Base-by-base conservation (phyloP, 768 basidiomycete species). In the Auriscalpium orientale region DNA sequence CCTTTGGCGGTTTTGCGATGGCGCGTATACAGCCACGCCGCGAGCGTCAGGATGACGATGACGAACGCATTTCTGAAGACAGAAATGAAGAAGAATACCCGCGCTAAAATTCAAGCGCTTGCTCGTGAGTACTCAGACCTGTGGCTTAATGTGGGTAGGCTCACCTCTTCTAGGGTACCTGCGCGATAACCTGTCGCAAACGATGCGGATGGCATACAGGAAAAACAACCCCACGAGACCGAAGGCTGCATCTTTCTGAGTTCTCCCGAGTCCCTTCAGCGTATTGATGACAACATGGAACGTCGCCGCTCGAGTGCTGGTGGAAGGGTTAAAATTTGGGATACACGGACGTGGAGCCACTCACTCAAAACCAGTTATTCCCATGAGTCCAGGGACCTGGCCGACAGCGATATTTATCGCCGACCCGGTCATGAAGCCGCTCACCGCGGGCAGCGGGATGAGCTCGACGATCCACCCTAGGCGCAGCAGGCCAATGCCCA, bases 341-440 rank as follows among this genome's bases (percentile, higher is more conserved):
- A 16, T 16, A 34, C 9, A 54, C 16, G 40, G n/a, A 16, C 22
- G 46, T 51, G 8, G 33, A 12, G 15, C 45, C 2, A 74, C 86
- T 64, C 58, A 91, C 90, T 89, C 79, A 68, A 97, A 91, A 28
- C 85, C 86, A 53, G 82, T 76, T 54, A 91, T 88, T 21, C 95
- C 97, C 76, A 99, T 83, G 46, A 99, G 70, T 0, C 86, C 88
- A 2, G 95, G 93, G 4, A 97, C 78, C 72, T 99, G 95, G 36
- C 91, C 84, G 16, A 84, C 78, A 15, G 84, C 86, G 63, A 98
- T 98, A 68, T 77, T 94, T 72, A 98, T 83, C 37, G 95, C 95
- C n/a, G 90, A 94, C 18, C 95, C 95, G 0, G 95, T 98, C 94
- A 99, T 97, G 74, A 95, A 91, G 18, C 87, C 88, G 62, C 85